Evolutionary conservation across 1,284 basidiomycete species (phyloP), one percentile per base, ranked within the genome.

Genomic region (Sanguinoderma infundibulare): DNA sequence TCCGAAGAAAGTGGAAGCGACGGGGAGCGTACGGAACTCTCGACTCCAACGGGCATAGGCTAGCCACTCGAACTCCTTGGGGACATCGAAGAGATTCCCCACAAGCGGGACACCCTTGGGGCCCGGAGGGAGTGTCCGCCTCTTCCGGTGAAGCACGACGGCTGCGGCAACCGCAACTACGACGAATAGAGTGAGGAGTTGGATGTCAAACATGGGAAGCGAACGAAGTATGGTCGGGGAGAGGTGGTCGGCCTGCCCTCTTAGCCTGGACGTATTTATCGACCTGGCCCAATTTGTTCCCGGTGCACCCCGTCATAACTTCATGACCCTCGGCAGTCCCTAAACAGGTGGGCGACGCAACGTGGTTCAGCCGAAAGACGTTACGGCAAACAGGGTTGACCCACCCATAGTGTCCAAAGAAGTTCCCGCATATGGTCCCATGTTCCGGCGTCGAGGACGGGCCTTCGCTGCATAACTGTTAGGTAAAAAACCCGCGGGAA

Each of bases 1-100:
- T 24, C 20, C 9, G 34, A 26, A 50, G 15, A 53, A n/a, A 8
- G 17, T 24, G 30, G 28, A 30, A 35, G 38, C 32, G n/a, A 22
- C 40, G 22, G 5, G 20, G 26, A 38, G 63, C 68, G 22, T 51
- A 70, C 71, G 61, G 26, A 54, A 63, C 30, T 70, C 59, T 4
- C 58, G 62, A 8, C 56, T 53, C 71, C 71, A 73, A 22, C 63
- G 53, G 20, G 63, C 55, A 46, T 72, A 72, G 4, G 68, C 64
- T 10, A 67, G 59, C 71, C 72, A 73, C 59, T 69, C 68, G 42
- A 63, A 64, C 20, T 65, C 58, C 49, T 62, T 66, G 10, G 73
- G 72, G 28, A 73, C 63, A 50, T 72, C 70, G 50, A 70, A 68
- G 20, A 73, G 50, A 46, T 73, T 74, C 2, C 73, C 73, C 17